Evolutionary conservation across 495 filamentous ascomycete genomes (phyloP), one percentile per base, ranked within the genome.

Genomic region (Delitschia confertaspora): DNA sequence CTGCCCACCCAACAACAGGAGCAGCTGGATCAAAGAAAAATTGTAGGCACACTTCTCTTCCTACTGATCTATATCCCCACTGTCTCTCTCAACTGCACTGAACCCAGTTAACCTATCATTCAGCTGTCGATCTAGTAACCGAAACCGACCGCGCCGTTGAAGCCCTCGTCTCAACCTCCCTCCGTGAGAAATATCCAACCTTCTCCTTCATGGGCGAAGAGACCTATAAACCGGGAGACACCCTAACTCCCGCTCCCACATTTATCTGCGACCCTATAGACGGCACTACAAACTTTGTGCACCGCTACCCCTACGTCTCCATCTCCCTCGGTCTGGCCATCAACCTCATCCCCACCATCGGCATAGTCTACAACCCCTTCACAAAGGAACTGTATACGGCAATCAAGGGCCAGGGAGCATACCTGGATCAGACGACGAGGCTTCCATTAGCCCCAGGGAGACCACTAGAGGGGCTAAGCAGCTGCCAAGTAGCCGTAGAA

Each of bases 191-290:
- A 44, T 89, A 83, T 63, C 85, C 86, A 0, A 43, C 65, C 47
- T 88, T 79, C 64, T 60, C 32, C 13, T 58, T 47, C 35, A 36
- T 50, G 39, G 45, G 48, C 47, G 53, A 56, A 36, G 87, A 94
- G 61, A 93, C 83, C 14, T 91, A 88, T 71, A 63, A 79, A 33
- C 72, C 82, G 20, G 75, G 79, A 41, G 65, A 66, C 46, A 67
- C 57, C 19, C 67, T 94, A 42, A 85, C 81, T 2, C 55, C 70
- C 26, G 69, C 66, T 1, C 87, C 87, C 1, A 94, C 87, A 33
- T 93, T 94, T 65, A 74, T 93, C 62, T 76, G 83, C 45, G 87
- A 94, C 66, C 87, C 87, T 29, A 88, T 93, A 55, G 87, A 94
- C 66, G 87, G 87, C 45, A 93, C 85, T 9, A 78, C 78, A 33